A percentile compares a stretch with the other conserved stretches of the same genome.
These are phyloP conservation scores for Phytophthora tubulina DNA, from an alignment of 352 stramenopile species.

Conservation along the genomic window DNA sequence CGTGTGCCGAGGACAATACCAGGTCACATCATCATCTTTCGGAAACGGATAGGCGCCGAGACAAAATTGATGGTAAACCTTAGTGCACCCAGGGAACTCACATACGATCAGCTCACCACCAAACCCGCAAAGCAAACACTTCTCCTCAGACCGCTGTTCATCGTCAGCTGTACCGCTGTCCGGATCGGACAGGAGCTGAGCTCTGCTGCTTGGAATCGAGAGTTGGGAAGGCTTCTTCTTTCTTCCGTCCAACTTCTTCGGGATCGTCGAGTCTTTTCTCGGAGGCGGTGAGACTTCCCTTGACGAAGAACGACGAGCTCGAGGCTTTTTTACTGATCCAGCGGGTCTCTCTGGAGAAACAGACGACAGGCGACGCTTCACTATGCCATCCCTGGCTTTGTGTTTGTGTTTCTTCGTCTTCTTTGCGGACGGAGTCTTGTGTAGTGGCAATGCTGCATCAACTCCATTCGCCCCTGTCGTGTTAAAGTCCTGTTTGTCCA, in stretches of 20 bases:
- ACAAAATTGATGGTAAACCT: slow-evolving; percentile 91
- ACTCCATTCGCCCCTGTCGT: slow-evolving; percentile 28
- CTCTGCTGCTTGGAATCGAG: slow-evolving; percentile 47
- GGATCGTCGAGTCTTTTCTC: slow-evolving; percentile 43
- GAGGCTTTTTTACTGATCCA: slow-evolving; percentile 56
- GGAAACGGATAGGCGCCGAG: slow-evolving; percentile 81
- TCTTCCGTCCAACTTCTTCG: slow-evolving; percentile 44
- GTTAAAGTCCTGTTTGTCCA: slow-evolving; percentile 29
- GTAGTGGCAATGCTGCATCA: slow-evolving; percentile 20
- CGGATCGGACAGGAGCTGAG: slow-evolving; percentile 40
- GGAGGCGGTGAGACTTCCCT: slow-evolving; percentile 51
- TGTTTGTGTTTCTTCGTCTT: slow-evolving; percentile 71
- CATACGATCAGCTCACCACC: slow-evolving; percentile 86
- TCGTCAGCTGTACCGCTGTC: slow-evolving; percentile 51
- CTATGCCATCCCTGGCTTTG: slow-evolving; percentile 56
- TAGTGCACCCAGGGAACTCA: slow-evolving; percentile 82
- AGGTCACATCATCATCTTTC: slow-evolving; percentile 83
- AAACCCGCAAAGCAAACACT: slow-evolving; percentile 83
- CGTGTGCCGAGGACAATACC: slow-evolving; percentile 83
- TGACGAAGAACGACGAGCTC: slow-evolving; percentile 51
- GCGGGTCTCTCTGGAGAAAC: slow-evolving; percentile 50
- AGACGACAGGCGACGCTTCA: slow-evolving; percentile 69
- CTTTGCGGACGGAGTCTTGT: slow-evolving; percentile 37
- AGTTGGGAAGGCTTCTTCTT: slow-evolving; percentile 58
- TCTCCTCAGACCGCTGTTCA: slow-evolving; percentile 75